Conservation (phyloP, 2,329 filamentous ascomycete genomes). For the Clarireedia monteithiana region DNA sequence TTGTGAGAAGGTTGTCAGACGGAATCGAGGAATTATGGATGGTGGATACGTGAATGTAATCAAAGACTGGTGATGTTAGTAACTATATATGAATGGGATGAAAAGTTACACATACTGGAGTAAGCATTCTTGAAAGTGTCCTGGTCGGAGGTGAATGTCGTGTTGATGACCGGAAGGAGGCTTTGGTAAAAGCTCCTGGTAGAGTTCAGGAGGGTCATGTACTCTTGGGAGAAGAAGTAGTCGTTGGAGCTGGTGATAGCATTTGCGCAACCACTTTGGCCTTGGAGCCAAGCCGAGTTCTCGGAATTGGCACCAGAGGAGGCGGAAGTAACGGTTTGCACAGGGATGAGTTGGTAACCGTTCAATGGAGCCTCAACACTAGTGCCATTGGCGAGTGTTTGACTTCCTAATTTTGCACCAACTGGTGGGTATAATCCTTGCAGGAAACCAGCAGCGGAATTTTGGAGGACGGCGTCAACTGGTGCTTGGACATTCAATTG, state of each 20-base stretch:
- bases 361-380: conserved; percentile 58
- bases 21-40: conserved; percentile 57
- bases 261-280: conserved; percentile 47
- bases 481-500: conserved; percentile 70
- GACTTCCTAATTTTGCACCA: conserved; percentile 40
- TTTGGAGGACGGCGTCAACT: conserved; percentile 68
- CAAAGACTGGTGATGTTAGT: conserved; percentile 39
- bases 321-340: conserved; percentile 51
- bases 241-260: conserved; percentile 47
- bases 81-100: background rate
- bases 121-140: conserved; percentile 54
- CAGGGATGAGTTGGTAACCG: conserved; percentile 78
- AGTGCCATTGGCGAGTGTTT: conserved; percentile 65
- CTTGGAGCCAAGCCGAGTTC: conserved; percentile 51
- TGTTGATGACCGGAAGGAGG: conserved; percentile 47
- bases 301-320: conserved; percentile 47
- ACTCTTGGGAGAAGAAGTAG: conserved; percentile 44
- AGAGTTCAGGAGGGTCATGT: conserved; percentile 35
- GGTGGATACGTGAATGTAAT: conserved; percentile 50
- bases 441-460: conserved; percentile 70
- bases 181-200: conserved; percentile 53
- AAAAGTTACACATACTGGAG: conserved; percentile 39
- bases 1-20: conserved; percentile 50
- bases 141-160: conserved; percentile 38
- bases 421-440: conserved; percentile 83